Evolutionary conservation across 306 rosid species (phyloP).

Genomic region (Oxytropis ochrocephala): DNA sequence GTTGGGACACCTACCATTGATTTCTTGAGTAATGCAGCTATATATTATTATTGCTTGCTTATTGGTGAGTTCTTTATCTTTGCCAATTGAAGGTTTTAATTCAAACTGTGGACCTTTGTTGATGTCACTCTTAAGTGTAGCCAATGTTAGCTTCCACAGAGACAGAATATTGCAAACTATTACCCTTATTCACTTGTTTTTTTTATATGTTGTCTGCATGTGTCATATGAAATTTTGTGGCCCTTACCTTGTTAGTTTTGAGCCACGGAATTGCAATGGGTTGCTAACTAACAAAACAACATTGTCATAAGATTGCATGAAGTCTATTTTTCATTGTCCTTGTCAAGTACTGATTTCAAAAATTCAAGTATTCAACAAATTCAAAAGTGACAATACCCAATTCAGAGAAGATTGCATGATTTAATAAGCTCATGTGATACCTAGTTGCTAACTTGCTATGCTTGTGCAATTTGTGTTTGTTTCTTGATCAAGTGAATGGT

Average conservation of each 20-base stretch:
- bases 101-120: background rate
- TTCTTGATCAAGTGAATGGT: background rate
- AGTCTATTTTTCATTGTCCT: background rate
- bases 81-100: background rate
- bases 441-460: background rate
- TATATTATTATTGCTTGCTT: background rate
- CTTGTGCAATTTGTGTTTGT: background rate
- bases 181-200: background rate
- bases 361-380: background rate
- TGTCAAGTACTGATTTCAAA: background rate
- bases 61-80: background rate
- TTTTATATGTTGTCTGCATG: background rate
- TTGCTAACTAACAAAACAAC: background rate
- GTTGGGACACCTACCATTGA: background rate
- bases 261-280: background rate
- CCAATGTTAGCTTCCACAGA: background rate
- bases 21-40: background rate
- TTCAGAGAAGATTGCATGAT: background rate
- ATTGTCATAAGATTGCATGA: background rate
- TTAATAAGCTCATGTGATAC: background rate
- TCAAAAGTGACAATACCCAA: background rate
- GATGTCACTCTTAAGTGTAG: background rate
- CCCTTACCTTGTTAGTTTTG: background rate
- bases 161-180: background rate
- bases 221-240: background rate